These are phyloP conservation scores for Saturnispora hagleri DNA, from an alignment of 805 yeast species.

Conservation along the genomic window DNA sequence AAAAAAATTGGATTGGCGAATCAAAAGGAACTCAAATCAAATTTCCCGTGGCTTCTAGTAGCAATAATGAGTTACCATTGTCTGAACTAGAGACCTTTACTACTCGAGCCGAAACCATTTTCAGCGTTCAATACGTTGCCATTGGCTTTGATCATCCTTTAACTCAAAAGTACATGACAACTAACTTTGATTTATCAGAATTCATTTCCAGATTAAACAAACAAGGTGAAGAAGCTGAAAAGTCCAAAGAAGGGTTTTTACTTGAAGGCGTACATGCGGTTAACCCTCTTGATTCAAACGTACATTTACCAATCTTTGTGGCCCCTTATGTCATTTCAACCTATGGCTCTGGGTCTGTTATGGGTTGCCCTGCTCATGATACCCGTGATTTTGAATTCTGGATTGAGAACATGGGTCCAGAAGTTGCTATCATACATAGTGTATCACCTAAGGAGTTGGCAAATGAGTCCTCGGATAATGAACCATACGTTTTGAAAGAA, in stretches of 20 bases:
- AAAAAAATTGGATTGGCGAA: constrained; percentile 87
- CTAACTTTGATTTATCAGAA: constrained; percentile 32
- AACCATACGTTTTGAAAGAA: constrained; percentile 31
- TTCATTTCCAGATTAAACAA: constrained; percentile 37
- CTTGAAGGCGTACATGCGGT: constrained; percentile 35
- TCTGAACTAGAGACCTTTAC: constrained; percentile 54
- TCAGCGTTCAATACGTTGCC: constrained; percentile 76
- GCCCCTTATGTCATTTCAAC: constrained; percentile 84
- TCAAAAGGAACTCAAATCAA: constrained; percentile 68
- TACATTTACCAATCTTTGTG: constrained; percentile 62
- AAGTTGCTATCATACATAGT: constrained; percentile 31
- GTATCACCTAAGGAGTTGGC: constrained; percentile 31
- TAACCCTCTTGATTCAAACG: constrained; percentile 48
- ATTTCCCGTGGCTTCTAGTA: constrained; percentile 30
- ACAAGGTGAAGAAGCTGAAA: constrained; percentile 30
- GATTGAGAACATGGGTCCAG: constrained; percentile 46
- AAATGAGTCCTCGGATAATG: constrained; percentile 9
- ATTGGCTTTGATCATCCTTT: constrained; percentile 65
- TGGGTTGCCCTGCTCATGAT: constrained; percentile 98
- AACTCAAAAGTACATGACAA: constrained; percentile 30
- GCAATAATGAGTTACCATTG: constrained; percentile 11
- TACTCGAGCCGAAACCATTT: constrained; percentile 83
- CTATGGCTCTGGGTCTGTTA: constrained; percentile 90
- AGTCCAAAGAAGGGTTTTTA: constrained; percentile 51
- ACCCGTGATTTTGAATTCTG: constrained; percentile 77